Evolutionary conservation across 768 basidiomycete species (phyloP), one percentile per base, ranked within the genome.

Genomic region (Amanita polypyramis): DNA sequence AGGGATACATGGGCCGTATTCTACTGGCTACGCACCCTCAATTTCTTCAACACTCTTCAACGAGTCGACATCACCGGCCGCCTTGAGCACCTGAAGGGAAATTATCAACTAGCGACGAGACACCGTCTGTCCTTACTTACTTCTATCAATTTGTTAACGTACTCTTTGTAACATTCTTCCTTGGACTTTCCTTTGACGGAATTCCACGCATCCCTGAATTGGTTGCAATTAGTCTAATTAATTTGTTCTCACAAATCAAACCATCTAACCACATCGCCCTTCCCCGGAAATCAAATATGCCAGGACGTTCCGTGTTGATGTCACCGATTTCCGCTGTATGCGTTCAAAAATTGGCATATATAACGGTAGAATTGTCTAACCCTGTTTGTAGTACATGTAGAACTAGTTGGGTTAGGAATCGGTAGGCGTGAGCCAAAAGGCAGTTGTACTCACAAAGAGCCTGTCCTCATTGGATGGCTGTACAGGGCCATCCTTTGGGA

Each of bases 361-460:
- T 25, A 9, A 27, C 15, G 21, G n/a, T 10, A 6, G 27, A 0
- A 15, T 21, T 27, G 7, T 45, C 44, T 34, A 20, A 85, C 91
- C 90, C 74, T 95, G 93, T 76, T 98, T 99, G 78, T 73, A 97
- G 65, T 83, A 79, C 56, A 74, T 75, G 74, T 98, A 99, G 74
- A 96, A 96, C 94, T 97, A 50, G 51, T 23, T 27, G 51, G 40
- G 12, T 36, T 12, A 41, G 38, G 30, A 40, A 15, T 15, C 32
- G 9, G 39, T 15, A 33, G 12, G n/a, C n/a, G 8, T 2, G 3
- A 1, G 38, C 5, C 5, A 30, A 12, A 30, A 19, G 4, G 15
- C 14, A 14, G 20, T n/a, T 23, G 15, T 30, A 69, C 86, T 62
- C 64, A 93, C 94, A 56, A 68, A 70, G 55, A 97, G 85, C 70